Percentiles rank a stretch among this genome's conserved stretches.
phyloP scores from a whole-genome alignment of 441 rosid genomes.

The Erodium trifolium region DNA sequence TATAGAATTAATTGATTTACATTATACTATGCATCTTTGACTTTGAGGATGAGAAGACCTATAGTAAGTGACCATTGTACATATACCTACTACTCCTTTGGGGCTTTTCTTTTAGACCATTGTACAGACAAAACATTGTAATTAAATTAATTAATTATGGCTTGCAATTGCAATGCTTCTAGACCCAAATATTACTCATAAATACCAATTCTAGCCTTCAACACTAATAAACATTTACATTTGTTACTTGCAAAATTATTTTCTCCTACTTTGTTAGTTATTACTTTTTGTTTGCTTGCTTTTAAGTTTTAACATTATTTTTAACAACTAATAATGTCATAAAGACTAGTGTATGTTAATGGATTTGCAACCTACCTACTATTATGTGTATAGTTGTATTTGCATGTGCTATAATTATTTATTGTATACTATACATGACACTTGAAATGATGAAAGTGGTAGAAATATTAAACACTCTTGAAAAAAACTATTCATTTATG shows the following conservation, averaged over 20 bases:
- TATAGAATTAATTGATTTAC: too few relatives aligned
- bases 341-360: neutral
- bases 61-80: neutral
- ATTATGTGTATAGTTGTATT: too few relatives aligned
- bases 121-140: too few relatives aligned
- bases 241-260: neutral
- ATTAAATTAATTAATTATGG: neutral
- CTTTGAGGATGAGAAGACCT: neutral
- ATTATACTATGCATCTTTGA: too few relatives aligned
- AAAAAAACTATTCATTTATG: too few relatives aligned
- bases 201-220: neutral
- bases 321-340: neutral
- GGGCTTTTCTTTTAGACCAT: too few relatives aligned
- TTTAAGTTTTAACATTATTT: neutral
- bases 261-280: neutral
- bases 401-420: neutral
- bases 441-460: too few relatives aligned
- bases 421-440: neutral
- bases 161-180: neutral
- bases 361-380: neutral
- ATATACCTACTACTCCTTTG: too few relatives aligned
- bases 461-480: too few relatives aligned
- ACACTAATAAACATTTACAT: neutral
- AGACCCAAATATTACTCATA: neutral
- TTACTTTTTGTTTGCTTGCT: neutral